Evolutionary conservation across 441 rosid species (phyloP), one percentile per base, ranked within the genome.

Genomic region (Erodium texanum): DNA sequence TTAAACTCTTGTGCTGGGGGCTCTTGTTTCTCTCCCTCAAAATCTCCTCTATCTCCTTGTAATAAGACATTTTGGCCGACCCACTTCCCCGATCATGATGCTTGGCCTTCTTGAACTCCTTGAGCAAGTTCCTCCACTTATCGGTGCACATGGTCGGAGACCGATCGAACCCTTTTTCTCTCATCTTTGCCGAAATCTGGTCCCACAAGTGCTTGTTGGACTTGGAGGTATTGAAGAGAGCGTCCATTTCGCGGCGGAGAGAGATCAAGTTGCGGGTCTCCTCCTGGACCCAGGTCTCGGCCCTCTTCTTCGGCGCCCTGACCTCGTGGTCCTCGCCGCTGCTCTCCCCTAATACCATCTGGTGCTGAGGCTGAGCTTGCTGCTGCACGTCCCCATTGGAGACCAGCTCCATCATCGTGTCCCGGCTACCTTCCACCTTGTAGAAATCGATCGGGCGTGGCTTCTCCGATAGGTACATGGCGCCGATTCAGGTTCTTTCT

Each of bases 281-380:
- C 67, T 92, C 98, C 72, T 89, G 98, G 2, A 92, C 90, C 99
- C 98, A 94, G 19, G 97, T 92, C 86, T 94, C 97, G 98, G 36
- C 97, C 62, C 99, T 82, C 78, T 92, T 94, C 80, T 94, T 94
- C 0, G 99, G 99, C 1, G 91, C 86, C 80, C 83, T 92, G 20
- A 86, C 77, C 72, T 89, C 98, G 64, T 83, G 93, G 68, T 80
- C 87, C 27, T 87, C 97, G 66, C 89, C 76, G 73, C 98, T 92
- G 77, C 90, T 86, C 59, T 90, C 97, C 0, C 86, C 92, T 0
- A 93, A 76, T 50, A 90, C 78, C 85, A 87, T 82, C 82, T 81
- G 92, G 71, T 79, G 89, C 59, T 75, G 87, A 41, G 76, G 81
- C 3, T 19, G 82, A 22, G 48, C 73, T n/a, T 38, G 87, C 32